These are phyloP conservation scores for Litchi chinensis DNA, from an alignment of 345 rosid genomes.

Conservation along the genomic window DNA sequence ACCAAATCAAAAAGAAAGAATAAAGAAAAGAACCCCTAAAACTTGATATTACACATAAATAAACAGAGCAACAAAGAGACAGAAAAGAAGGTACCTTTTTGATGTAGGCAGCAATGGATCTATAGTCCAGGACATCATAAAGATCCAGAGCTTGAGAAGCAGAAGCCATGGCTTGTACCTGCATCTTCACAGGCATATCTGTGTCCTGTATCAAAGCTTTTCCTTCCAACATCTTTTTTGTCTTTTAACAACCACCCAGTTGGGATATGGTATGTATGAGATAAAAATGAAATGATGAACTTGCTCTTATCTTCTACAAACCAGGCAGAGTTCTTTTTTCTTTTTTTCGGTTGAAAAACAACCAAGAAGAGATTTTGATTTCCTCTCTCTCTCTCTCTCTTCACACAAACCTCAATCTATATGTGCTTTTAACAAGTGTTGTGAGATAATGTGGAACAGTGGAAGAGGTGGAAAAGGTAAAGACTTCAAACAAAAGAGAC, in stretches of 20 bases:
- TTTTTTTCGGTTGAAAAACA: no score
- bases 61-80: neutral
- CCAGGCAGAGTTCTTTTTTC: neutral
- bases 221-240: constrained; percentile 66
- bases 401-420: constrained; percentile 19
- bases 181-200: constrained; percentile 95
- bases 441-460: constrained; percentile 12
- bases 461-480: constrained; percentile 24
- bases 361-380: constrained; percentile 4
- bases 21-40: neutral
- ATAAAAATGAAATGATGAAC: constrained; percentile 1
- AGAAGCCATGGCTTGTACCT: constrained; percentile 76
- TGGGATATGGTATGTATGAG: neutral
- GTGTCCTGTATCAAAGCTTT: constrained; percentile 79
- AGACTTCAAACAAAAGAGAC: neutral
- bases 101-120: constrained; percentile 64
- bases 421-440: neutral
- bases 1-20: no score
- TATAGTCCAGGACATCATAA: constrained; percentile 62
- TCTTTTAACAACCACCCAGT: neutral
- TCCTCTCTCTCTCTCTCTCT: no score
- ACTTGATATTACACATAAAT: neutral
- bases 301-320: constrained; percentile 26
- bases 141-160: constrained; percentile 84
- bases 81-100: constrained; percentile 49